Percentiles rank a stretch among this genome's conserved stretches.
These are phyloP conservation scores for Prunus fruticosa DNA, from an alignment of 306 rosid genomes.

Conservation along the genomic window DNA sequence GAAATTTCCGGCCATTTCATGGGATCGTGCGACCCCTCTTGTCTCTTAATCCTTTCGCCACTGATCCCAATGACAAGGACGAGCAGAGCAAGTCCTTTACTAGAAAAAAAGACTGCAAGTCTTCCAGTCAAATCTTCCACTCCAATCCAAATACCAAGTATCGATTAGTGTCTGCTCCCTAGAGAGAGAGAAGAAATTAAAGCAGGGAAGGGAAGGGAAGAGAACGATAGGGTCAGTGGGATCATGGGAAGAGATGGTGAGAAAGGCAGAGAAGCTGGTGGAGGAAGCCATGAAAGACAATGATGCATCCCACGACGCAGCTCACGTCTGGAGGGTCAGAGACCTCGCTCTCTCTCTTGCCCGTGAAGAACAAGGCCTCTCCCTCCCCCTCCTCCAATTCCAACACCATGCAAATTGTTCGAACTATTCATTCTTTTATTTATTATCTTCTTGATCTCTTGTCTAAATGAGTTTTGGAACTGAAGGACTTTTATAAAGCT, in stretches of 20 bases:
- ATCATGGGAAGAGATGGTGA: constrained; percentile 41
- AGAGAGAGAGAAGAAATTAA: no score
- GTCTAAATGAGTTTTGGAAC: background rate
- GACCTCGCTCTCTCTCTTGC: constrained; percentile 89
- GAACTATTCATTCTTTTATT: background rate
- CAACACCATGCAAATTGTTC: constrained; percentile 68
- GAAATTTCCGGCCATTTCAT: no score
- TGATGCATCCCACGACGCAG: constrained; percentile 85
- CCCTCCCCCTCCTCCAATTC: constrained; percentile 65
- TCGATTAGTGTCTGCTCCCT: no score
- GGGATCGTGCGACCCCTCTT: no score
- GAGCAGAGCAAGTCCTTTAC: no score
- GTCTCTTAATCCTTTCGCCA: no score
- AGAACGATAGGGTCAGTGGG: constrained; percentile 23
- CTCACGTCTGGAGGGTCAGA: constrained; percentile 84
- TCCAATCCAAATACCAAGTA: no score
- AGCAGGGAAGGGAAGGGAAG: background rate
- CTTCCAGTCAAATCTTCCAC: no score
- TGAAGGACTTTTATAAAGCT: background rate
- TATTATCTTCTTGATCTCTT: background rate
- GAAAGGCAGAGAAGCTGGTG: constrained; percentile 70
- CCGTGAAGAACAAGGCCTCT: constrained; percentile 55
- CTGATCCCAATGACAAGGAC: no score
- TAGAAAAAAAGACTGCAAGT: no score
- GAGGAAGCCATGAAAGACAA: constrained; percentile 61